Evolutionary conservation across 164 flowering plant species (phyloP), one percentile per base, ranked within the genome.

Genomic region (Echeveria elegans): DNA sequence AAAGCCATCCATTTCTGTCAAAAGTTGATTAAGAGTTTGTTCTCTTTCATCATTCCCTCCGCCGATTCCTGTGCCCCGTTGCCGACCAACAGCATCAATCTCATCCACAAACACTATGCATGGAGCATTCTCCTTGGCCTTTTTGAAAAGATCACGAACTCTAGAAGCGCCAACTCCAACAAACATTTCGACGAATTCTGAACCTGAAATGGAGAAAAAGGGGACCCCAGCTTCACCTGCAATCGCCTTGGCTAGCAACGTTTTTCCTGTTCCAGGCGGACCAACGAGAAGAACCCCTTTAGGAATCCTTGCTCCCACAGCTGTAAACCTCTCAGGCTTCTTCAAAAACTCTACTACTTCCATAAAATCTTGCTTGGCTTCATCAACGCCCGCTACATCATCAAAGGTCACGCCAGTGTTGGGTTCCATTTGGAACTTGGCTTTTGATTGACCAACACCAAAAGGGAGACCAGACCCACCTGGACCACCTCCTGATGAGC

Each of bases 311-410:
- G 41, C 41, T 38, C 41, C 41, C 41, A 38, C 41, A 0, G 41
- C 41, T 38, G 41, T 38, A 38, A 38, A 38, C 41, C 41, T 38
- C 41, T 38, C 41, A 14, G 97, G 97, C 72, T 85, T 90, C 82
- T 88, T 90, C 71, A 90, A 71, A 66, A 90, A 90, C 80, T 90
- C 97, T 50, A 90, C 97, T 28, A 90, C 94, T 77, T 90, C 97
- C 90, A 88, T 80, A 70, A 90, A 90, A 73, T 90, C 97, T 74
- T 88, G 94, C 71, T 88, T 90, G 30, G 97, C 97, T 76, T 90
- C 97, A 74, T 90, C 97, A 24, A 90, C 97, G 63, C 97, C 97
- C 77, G 97, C 97, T 75, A 86, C 97, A 77, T 90, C 97, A 79
- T 86, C 94, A 76, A 90, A 90, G 28, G 97, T 90, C 61, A 90